phyloP scores from a whole-genome alignment of 1,139 yeast species.

The Geotrichum bryndzae region DNA sequence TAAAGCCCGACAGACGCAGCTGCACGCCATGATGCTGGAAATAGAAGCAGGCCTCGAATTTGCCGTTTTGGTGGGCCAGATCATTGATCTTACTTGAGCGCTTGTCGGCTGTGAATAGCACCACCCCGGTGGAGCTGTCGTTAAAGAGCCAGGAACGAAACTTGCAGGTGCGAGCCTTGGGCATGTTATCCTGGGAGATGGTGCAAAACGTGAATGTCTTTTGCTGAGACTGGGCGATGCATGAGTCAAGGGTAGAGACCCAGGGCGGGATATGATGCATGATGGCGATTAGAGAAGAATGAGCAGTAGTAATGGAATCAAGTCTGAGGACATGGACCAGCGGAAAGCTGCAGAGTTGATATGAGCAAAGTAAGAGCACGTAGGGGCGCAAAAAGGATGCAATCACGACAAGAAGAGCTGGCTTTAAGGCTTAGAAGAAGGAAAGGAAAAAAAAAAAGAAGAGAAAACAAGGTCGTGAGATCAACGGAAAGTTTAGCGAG shows the following conservation, averaged over 20 bases:
- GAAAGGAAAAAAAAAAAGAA: no score
- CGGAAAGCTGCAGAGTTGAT: no score
- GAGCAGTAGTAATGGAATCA: no score
- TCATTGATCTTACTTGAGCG: slow-evolving; percentile 54
- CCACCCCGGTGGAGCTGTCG: slow-evolving; percentile 59
- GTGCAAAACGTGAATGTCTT: slow-evolving; percentile 62
- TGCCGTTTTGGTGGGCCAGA: neutral
- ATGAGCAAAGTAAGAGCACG: no score
- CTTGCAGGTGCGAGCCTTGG: slow-evolving; percentile 62
- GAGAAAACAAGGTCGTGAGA: no score
- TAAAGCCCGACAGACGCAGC: slow-evolving; percentile 65
- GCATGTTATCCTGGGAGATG: slow-evolving; percentile 51
- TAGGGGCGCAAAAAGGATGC: no score
- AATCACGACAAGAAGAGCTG: no score
- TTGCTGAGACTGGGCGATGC: slow-evolving; percentile 25
- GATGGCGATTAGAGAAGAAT: neutral
- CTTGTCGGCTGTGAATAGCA: slow-evolving; percentile 67
- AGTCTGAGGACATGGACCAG: no score
- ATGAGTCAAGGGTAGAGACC: slow-evolving; percentile 28
- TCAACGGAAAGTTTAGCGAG: no score
- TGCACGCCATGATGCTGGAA: slow-evolving; percentile 57
- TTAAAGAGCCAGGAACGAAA: slow-evolving; percentile 73
- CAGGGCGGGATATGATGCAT: slow-evolving; percentile 29
- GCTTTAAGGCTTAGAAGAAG: no score
- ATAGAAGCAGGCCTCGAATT: slow-evolving; percentile 71